These are phyloP conservation scores for Obba rivulosa DNA, from an alignment of 768 basidiomycete species.

Conservation along the genomic window DNA sequence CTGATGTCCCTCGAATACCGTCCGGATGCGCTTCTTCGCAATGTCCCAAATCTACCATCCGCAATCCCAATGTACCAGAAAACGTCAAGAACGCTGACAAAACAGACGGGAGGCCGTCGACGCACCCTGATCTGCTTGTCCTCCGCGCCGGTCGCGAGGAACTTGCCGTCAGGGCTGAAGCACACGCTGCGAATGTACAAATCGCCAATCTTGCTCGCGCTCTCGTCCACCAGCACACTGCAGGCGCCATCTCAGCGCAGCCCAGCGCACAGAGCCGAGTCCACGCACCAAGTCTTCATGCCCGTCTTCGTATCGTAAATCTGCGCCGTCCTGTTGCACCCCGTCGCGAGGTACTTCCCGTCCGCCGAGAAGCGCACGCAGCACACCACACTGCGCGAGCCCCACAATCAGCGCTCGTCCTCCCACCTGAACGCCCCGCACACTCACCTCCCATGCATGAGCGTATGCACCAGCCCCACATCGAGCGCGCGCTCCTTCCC, in stretches of 20 bases:
- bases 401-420: background rate
- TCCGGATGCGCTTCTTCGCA: conserved; percentile 68
- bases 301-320: conserved; percentile 93
- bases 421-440: too few relatives aligned
- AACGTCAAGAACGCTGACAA: background rate
- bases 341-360: conserved; percentile 89
- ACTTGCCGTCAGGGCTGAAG: conserved; percentile 70
- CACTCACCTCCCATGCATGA: conserved; percentile 86
- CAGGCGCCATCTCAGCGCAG: background rate
- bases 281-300: conserved; percentile 68
- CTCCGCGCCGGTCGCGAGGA: conserved; percentile 78
- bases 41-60: conserved; percentile 86
- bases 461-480: conserved; percentile 74
- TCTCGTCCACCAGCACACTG: conserved; percentile 76
- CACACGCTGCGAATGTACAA: conserved; percentile 87
- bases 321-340: conserved; percentile 93
- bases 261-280: too few relatives aligned
- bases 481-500: conserved; percentile 56
- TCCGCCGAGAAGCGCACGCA: conserved; percentile 95
- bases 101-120: background rate
- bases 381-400: conserved; percentile 59
- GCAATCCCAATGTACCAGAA: background rate
- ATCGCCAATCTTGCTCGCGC: conserved; percentile 69
- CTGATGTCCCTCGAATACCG: conserved; percentile 81
- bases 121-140: conserved; percentile 87